These are phyloP conservation scores for Cnidoscolus chayamansa DNA, from an alignment of 441 rosid species.

Conservation along the genomic window DNA sequence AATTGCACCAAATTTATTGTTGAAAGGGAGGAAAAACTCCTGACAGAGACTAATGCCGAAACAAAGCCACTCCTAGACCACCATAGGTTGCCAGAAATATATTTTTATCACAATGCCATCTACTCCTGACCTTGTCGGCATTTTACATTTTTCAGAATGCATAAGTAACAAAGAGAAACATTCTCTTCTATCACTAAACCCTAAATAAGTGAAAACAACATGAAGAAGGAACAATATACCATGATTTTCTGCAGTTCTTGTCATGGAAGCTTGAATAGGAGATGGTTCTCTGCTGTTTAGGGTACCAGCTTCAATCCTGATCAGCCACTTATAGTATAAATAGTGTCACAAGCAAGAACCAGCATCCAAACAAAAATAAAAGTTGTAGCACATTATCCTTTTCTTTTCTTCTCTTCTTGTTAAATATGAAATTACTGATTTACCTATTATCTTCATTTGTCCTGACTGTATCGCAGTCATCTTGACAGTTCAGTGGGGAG, in stretches of 20 bases:
- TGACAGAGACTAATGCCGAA: background rate
- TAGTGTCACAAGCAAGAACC: slow-evolving; percentile 14
- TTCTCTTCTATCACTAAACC: background rate
- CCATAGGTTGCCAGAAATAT: background rate
- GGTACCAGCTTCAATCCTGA: slow-evolving; percentile 32
- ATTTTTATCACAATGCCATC: background rate
- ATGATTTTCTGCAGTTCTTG: slow-evolving; percentile 41
- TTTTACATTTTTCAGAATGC: slow-evolving; percentile 4
- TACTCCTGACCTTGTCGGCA: background rate
- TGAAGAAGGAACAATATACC: slow-evolving; percentile 33
- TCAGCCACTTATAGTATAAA: slow-evolving; percentile 22
- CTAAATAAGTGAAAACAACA: background rate
- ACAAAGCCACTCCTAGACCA: background rate
- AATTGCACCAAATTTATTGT: background rate
- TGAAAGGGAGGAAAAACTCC: background rate
- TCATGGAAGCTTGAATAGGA: slow-evolving; percentile 30
- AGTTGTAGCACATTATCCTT: background rate
- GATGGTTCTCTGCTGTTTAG: slow-evolving; percentile 35
- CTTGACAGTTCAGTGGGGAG: slow-evolving; percentile 38
- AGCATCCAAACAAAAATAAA: slow-evolving; percentile 12
- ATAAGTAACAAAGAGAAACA: slow-evolving; percentile 1
- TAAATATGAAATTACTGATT: background rate
- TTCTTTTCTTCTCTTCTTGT: background rate
- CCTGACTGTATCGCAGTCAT: slow-evolving; percentile 28
- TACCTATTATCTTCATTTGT: slow-evolving; percentile 31